Base-by-base conservation (phyloP, 192 early-diverging fungal genomes). In the Podila epicladia region DNA sequence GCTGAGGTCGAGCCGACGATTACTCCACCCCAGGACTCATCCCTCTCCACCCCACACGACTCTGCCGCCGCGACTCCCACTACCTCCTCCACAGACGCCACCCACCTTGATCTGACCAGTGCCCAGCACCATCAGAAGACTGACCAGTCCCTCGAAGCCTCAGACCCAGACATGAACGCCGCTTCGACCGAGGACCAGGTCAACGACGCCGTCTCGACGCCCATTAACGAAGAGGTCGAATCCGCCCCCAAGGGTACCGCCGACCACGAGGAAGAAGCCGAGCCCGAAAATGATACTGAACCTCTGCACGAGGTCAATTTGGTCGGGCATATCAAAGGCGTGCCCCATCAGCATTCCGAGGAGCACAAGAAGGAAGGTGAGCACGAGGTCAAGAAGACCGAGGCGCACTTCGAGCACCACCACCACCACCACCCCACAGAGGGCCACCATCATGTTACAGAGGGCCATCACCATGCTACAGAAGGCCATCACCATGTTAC, bases 141-240 rank as follows among this genome's bases (percentile, higher is more conserved):
- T 38, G 69, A 78, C n/a, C 75, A 78, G 22, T 37, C 37, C 24
- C 69, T 63, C 12, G 75, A 78, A 29, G 60, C 69, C 2, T 32
- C 58, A 0, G 69, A 78, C 17, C 60, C 69, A 6, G 75, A 65
- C 24, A 0, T 66, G 20, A n/a, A 48, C 15, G 31, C 68, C 4
- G 8, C 7, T 9, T 62, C 70, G 7, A 53, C 55, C 6, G 22
- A 58, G 5, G 69, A 78, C 6, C 59, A 35, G 24, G 24, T 69
- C 24, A 8, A 29, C 17, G 66, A 74, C 20, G 73, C 73, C 1
- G 60, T 67, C 9, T 32, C 26, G 1, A 75, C 73, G 11, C 66
- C 73, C 9, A 75, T 75, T 41, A 37, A 69, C 31, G 45, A 0
- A 2, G 73, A 69, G 15, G 15, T 75, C 19, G 29, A 75, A 12